Evolutionary conservation across 768 basidiomycete species (phyloP), one percentile per base, ranked within the genome.

Genomic region (Xanthoconium stramineum): DNA sequence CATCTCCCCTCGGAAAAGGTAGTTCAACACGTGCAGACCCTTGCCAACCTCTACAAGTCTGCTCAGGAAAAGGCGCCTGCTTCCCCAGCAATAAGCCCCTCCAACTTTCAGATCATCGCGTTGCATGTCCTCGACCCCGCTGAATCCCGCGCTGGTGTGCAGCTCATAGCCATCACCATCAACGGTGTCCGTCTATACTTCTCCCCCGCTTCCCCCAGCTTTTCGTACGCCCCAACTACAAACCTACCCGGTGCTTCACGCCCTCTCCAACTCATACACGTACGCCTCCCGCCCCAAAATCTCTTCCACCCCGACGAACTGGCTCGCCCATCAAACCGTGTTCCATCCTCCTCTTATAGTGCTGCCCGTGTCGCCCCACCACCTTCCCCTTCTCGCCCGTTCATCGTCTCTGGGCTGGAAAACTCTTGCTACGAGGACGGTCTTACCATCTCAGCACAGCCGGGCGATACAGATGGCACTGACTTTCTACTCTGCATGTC

Each of bases 121-220:
- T 69, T 96, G 44, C 89, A 94, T 67, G 79, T 86, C 28, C 72
- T 96, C 37, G 78, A 83, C 39, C 78, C 78, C 11, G 71, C 77
- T 13, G 89, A 91, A 68, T 87, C 89, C 29, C 85, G 83, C 15
- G 74, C 80, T 28, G 83, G 83, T 14, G 74, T 90, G 13, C 90
- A 91, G 55, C 79, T 98, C 11, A 76, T 97, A 47, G 93, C 88
- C 2, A 73, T 95, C 46, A 93, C 94, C 24, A 76, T 80, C 30
- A 94, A 87, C 50, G 94, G 91, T 13, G 83, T 89, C 4, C 85
- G 95, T 48, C 77, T 96, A 1, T 98, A 91, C 76, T 93, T 97
- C 67, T 81, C 81, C 2, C 80, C 87, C 4, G 74, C 80, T 5
- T 64, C 74, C 0, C 72, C 74, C 49, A 74, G 75, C 24, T 86